Percentiles rank a stretch among this genome's conserved stretches.
phyloP scores from a whole-genome alignment of 345 rosid genomes.

The Camelina sativa region DNA sequence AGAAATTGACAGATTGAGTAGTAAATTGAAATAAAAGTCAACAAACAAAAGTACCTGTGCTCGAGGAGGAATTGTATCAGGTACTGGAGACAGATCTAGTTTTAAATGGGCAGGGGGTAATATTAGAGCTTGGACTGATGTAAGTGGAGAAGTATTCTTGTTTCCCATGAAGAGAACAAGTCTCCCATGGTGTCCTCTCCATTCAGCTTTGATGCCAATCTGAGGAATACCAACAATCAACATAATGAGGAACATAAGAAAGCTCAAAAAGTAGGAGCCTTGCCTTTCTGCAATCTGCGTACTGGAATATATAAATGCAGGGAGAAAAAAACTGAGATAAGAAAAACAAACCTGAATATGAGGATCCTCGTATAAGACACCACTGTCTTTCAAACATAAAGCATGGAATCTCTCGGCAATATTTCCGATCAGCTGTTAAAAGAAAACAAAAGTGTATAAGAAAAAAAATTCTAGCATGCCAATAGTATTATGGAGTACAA shows the following conservation, averaged over 20 bases:
- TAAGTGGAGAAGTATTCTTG: constrained; percentile 85
- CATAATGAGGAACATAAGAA: constrained; percentile 10
- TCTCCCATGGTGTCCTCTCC: constrained; percentile 92
- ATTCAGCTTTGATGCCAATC: constrained; percentile 98
- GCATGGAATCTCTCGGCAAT: constrained; percentile 86
- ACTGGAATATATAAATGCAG: neutral
- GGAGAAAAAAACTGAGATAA: neutral
- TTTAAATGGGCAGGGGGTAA: constrained; percentile 92
- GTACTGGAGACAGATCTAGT: constrained; percentile 85
- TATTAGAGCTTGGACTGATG: constrained; percentile 77
- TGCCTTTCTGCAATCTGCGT: neutral
- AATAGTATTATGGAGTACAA: neutral
- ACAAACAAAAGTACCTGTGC: constrained; percentile 66
- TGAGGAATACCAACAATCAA: constrained; percentile 43
- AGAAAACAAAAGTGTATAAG: constrained; percentile 31
- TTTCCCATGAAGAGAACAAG: constrained; percentile 97
- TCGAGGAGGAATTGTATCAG: constrained; percentile 97
- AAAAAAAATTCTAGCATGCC: constrained; percentile 33
- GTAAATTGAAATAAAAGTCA: neutral
- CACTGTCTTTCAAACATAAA: constrained; percentile 94
- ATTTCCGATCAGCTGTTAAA: constrained; percentile 83
- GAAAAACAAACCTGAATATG: constrained; percentile 70
- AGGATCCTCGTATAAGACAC: constrained; percentile 94
- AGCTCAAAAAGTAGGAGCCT: neutral
- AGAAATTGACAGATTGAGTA: neutral